phyloP scores from a whole-genome alignment of 2,329 filamentous ascomycete species.

The Verticillium tricorpus region DNA sequence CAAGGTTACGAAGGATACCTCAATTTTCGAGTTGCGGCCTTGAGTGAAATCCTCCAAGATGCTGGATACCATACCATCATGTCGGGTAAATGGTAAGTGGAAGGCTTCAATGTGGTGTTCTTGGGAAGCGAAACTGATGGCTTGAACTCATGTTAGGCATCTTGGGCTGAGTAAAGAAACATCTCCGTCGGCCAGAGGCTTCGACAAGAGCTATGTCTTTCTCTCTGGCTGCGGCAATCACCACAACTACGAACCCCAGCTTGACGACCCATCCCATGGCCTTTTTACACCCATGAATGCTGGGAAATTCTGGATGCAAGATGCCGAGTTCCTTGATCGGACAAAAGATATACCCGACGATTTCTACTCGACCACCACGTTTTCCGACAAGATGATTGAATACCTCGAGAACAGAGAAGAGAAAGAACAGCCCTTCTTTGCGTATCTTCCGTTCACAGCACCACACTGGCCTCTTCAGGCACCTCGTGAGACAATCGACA shows the following conservation, averaged over 20 bases:
- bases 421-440: slow-evolving; percentile 38
- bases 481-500: slow-evolving; percentile 36
- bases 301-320: slow-evolving; percentile 33
- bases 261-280: slow-evolving; percentile 10
- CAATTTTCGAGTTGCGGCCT: slow-evolving; percentile 21
- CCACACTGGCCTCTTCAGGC: slow-evolving; percentile 51
- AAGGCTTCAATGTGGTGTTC: background rate
- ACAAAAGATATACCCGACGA: slow-evolving; percentile 31
- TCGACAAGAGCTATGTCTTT: slow-evolving; percentile 34
- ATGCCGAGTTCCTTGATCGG: slow-evolving; percentile 31
- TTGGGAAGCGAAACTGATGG: background rate
- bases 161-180: slow-evolving; percentile 25
- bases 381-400: slow-evolving; percentile 35
- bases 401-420: slow-evolving; percentile 35
- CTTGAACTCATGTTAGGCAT: slow-evolving; percentile 20
- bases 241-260: slow-evolving; percentile 46
- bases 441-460: slow-evolving; percentile 42
- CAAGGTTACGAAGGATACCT: slow-evolving; percentile 27
- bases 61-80: slow-evolving; percentile 25
- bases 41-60: slow-evolving; percentile 22
- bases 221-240: slow-evolving; percentile 44
- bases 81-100: slow-evolving; percentile 24
- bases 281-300: slow-evolving; percentile 1
- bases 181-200: slow-evolving; percentile 32
- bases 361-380: slow-evolving; percentile 40